Evolutionary conservation across 2,329 filamentous ascomycete species (phyloP), one percentile per base, ranked within the genome.

Genomic region (Fusarium sp.): DNA sequence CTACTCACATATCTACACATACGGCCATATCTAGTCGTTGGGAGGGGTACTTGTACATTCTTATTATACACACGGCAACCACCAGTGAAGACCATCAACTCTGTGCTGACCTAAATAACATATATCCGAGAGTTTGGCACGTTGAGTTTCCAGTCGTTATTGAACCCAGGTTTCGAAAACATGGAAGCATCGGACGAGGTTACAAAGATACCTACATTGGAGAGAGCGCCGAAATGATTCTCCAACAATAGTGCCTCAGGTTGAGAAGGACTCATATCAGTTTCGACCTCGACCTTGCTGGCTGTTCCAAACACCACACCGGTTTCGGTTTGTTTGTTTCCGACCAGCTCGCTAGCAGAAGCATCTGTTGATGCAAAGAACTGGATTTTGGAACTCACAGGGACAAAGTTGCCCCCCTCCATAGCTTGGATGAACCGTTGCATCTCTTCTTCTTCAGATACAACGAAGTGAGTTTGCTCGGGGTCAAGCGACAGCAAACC

Each of bases 401-500:
- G 86, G 11, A 90, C 89, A 62, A 93, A 86, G 50, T 89, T 87
- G 48, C 79, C 80, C 56, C 76, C 83, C 51, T 79, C 78, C 76
- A 90, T 85, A 15, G 85, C 84, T 51, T 84, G 82, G 72, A 90
- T 86, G 69, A 91, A 90, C 70, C 81, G 83, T 41, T 87, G 83
- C 73, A 91, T 84, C 58, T 86, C 84, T 26, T 89, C 86, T 39
- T 89, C 83, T 44, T 87, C 85, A 3, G 83, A 79, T 1, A 80
- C 58, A 13, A 85, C 79, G 24, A 84, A 83, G 75, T 89, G 88
- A 26, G 81, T 85, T 22, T 85, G 87, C 73, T 94, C 88, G 8
- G 94, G 93, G 78, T 96, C 94, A 8, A 97, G 86, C 11, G 94
- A 94, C 7, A 97, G 84, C 1, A 97, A 84, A 1, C 94, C 94